Evolutionary conservation across 495 filamentous ascomycete species (phyloP), one percentile per base, ranked within the genome.

Genomic region (Trichoderma parareesei): DNA sequence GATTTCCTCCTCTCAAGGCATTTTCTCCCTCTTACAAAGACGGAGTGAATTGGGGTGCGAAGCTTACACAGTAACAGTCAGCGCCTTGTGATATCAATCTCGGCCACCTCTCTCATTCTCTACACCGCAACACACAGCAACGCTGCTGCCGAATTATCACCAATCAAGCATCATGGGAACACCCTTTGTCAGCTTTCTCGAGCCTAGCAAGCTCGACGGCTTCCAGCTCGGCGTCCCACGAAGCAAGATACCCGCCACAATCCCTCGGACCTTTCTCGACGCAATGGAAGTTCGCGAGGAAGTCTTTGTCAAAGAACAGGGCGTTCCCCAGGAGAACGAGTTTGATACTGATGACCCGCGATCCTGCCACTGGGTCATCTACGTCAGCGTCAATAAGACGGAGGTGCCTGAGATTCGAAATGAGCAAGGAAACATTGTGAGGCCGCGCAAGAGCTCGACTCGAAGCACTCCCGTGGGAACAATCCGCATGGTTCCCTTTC

Each of bases 281-380:
- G 90, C 91, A 67, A 90, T 96, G 85, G 70, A 75, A 35, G 84
- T 98, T 61, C 89, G 93, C 62, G 79, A 87, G 65, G 71, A 76
- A 41, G 93, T 97, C 68, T 97, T 91, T 74, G 84, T 92, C 14
- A 65, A 80, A 27, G 92, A 96, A 73, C 93, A 97, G 69, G 68
- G 78, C 11, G 83, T 89, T 38, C 82, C 88, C 0, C 72, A 84
- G 0, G 82, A 84, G 3, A 81, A 82, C 69, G 93, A 98, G 70
- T 78, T 89, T 69, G 93, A 98, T 77, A 74, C 74, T 3, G 91
- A 97, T 73, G 93, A 98, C 73, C 20, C 76, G 2, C 82, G 90
- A 8, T 86, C 84, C 66, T 91, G 85, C 78, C 92, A 97, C 73
- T 96, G 90, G 88, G 79, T 96, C 38, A 76, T 86, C 38, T 95